Conservation (phyloP, 148 eudicot species). For the Rhododendron williamsianum region DNA sequence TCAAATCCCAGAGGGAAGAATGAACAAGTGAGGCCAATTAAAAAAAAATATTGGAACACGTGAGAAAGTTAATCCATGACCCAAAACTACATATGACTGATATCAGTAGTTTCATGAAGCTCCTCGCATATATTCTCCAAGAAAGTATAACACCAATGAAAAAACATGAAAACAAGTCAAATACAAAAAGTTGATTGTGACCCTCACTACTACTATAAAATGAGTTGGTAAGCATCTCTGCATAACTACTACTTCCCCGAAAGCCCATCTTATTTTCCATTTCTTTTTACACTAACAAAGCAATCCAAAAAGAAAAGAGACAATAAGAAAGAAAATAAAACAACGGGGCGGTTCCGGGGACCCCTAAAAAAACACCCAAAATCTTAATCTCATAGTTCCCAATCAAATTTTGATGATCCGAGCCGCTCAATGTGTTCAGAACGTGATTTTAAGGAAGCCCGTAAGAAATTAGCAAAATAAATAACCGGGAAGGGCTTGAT, state of each 20-base stretch:
- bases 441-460: too few species aligned
- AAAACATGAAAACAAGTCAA: background rate
- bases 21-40: background rate
- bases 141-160: background rate
- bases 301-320: background rate
- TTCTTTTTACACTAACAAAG: background rate
- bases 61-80: conserved; percentile 11
- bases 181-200: background rate
- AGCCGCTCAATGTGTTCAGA: too few species aligned
- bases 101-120: background rate
- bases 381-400: too few species aligned
- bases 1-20: background rate
- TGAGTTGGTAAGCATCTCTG: background rate
- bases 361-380: too few species aligned
- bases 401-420: too few species aligned
- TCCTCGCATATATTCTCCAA: background rate
- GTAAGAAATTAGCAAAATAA: too few species aligned
- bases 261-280: too few species aligned
- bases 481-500: too few species aligned
- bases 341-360: too few species aligned
- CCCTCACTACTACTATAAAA: background rate
- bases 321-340: background rate
- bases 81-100: background rate
- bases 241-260: background rate
- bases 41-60: background rate